Conservation (phyloP, 2,329 filamentous ascomycete species). For the Microcera coccophila region DNA sequence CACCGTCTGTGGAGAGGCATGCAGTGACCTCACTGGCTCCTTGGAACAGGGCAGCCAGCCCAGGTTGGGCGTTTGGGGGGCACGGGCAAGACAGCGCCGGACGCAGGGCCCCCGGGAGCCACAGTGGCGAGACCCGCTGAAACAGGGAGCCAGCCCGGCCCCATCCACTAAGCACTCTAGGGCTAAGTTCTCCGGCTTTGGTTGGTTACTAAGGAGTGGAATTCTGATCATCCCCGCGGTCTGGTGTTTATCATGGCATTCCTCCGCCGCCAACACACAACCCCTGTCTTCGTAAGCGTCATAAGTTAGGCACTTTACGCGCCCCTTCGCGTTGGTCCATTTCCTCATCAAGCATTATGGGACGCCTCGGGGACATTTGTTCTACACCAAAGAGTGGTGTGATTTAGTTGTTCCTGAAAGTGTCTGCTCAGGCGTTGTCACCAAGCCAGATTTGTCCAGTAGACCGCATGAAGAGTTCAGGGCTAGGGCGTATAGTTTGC, state of each 20-base stretch:
- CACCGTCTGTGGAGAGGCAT: neutral
- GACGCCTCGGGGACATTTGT: neutral
- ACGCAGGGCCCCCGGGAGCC: slow-evolving; percentile 19
- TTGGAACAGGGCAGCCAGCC: neutral
- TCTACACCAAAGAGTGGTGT: no score
- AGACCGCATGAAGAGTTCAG: no score
- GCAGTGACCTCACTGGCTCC: neutral
- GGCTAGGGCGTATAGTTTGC: no score
- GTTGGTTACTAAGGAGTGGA: no score
- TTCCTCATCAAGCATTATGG: slow-evolving; percentile 1
- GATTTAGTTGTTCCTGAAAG: neutral
- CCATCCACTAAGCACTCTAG: no score
- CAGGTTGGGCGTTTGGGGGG: neutral
- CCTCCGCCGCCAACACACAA: slow-evolving; percentile 5
- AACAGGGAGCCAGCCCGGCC: no score
- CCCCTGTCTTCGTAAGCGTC: slow-evolving; percentile 11
- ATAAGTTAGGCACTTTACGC: slow-evolving; percentile 17
- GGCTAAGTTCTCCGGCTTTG: no score
- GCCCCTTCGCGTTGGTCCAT: slow-evolving; percentile 4
- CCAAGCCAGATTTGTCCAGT: no score
- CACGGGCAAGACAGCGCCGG: no score
- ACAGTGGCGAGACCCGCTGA: slow-evolving; percentile 16
- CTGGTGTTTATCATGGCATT: slow-evolving; percentile 1
- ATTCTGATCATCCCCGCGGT: slow-evolving; percentile 7
- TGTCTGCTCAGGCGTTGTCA: no score